Conservation (phyloP, 129 eudicot genomes). For the Flaveria ramosissima region DNA sequence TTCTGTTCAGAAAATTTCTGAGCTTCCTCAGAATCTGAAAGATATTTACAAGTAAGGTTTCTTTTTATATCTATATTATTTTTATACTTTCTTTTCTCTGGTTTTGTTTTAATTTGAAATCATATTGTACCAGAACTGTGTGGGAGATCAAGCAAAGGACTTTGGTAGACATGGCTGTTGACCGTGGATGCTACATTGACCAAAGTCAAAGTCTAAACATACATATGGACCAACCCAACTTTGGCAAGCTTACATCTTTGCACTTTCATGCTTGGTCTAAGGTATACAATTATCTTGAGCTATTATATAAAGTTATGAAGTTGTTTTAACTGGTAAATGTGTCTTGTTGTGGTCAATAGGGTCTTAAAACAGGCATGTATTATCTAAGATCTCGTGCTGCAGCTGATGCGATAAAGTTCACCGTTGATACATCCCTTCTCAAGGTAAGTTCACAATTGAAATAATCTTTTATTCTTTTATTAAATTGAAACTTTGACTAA, state of each 20-base stretch:
- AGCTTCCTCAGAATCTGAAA: constrained; percentile 68
- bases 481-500: neutral
- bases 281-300: constrained; percentile 39
- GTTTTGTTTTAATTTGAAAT: neutral
- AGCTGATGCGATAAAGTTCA: constrained; percentile 95
- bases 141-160: constrained; percentile 97
- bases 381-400: constrained; percentile 90
- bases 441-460: constrained; percentile 38
- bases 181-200: constrained; percentile 95
- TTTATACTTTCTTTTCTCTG: neutral
- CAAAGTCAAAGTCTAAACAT: constrained; percentile 95
- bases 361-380: constrained; percentile 95
- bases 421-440: constrained; percentile 80
- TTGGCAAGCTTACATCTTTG: constrained; percentile 81
- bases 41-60: constrained; percentile 72
- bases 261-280: constrained; percentile 94
- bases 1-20: constrained; percentile 79
- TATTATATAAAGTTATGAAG: neutral
- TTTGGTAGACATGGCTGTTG: constrained; percentile 95
- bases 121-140: constrained; percentile 63
- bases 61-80: neutral
- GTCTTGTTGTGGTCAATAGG: constrained; percentile 38
- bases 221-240: constrained; percentile 92
- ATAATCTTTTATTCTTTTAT: neutral
- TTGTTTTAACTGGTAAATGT: neutral